Conservation (phyloP, 768 basidiomycete species). For the Leccinellum luteum region DNA sequence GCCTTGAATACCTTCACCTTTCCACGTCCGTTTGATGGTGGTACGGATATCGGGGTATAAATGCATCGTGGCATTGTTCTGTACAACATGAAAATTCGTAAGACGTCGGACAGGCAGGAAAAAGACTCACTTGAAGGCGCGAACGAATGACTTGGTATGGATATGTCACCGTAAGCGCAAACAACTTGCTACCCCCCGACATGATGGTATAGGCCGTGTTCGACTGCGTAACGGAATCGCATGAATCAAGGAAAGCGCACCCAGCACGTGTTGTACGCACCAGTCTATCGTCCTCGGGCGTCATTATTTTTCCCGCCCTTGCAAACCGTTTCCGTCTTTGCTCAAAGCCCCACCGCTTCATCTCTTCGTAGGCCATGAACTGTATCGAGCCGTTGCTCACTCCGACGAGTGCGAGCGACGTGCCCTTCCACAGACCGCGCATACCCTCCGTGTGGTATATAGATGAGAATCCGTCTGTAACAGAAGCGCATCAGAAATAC, state of each 20-base stretch:
- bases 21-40: constrained; percentile 79
- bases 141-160: constrained; percentile 98
- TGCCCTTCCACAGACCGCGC: constrained; percentile 82
- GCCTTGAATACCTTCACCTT: constrained; percentile 73
- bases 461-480: constrained; percentile 64
- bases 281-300: constrained; percentile 77
- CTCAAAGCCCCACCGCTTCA: constrained; percentile 89
- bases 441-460: constrained; percentile 76
- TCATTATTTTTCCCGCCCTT: constrained; percentile 61
- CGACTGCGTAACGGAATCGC: constrained; percentile 48
- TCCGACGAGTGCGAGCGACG: constrained; percentile 83
- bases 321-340: constrained; percentile 64
- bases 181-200: constrained; percentile 87
- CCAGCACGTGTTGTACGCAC: constrained; percentile 44
- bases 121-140: constrained; percentile 71
- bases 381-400: constrained; percentile 94
- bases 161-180: constrained; percentile 82
- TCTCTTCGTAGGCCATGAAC: constrained; percentile 94
- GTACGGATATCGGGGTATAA: constrained; percentile 82
- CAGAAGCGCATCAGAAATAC: not conserved
- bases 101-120: not conserved
- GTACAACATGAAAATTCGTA: not conserved
- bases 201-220: constrained; percentile 90
- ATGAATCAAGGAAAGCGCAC: constrained; percentile 1
- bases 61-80: constrained; percentile 67